Evolutionary conservation across 371 early-diverging fungal species (phyloP).

Genomic region (Lichtheimia corymbifera): DNA sequence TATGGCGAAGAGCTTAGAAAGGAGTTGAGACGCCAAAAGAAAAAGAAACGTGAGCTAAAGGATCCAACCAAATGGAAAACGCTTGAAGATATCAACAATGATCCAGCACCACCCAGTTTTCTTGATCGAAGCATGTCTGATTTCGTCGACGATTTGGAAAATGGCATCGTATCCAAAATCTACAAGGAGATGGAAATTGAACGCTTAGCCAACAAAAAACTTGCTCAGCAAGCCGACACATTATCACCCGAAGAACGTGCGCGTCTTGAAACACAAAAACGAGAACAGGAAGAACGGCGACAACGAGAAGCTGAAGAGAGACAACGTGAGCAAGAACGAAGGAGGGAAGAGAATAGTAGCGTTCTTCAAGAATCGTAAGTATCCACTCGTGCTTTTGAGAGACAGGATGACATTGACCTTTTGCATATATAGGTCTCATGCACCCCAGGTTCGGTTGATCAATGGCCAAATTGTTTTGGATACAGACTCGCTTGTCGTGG

Average conservation of each 20-base stretch:
- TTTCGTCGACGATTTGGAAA: slow-evolving; percentile 49
- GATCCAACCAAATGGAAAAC: slow-evolving; percentile 26
- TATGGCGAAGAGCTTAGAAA: background rate
- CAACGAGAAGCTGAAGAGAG: slow-evolving; percentile 4
- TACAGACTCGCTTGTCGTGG: slow-evolving; percentile 55
- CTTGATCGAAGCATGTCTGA: slow-evolving; percentile 48
- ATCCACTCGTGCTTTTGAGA: background rate
- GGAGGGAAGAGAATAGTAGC: slow-evolving; percentile 19
- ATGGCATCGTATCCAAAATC: slow-evolving; percentile 48
- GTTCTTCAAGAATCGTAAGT: slow-evolving; percentile 34
- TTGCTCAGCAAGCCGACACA: slow-evolving; percentile 18
- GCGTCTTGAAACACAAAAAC: slow-evolving; percentile 19
- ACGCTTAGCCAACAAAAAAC: slow-evolving; percentile 27
- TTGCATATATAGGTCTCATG: slow-evolving; percentile 36
- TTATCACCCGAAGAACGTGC: background rate
- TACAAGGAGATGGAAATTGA: slow-evolving; percentile 47
- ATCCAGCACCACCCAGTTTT: slow-evolving; percentile 33
- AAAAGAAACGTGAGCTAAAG: background rate
- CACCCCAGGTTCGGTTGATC: slow-evolving; percentile 61
- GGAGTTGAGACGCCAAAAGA: slow-evolving; percentile 1
- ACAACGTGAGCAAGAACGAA: slow-evolving; percentile 20
- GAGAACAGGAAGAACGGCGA: slow-evolving; percentile 24
- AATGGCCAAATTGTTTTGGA: slow-evolving; percentile 72
- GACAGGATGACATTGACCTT: background rate
- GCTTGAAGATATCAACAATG: slow-evolving; percentile 41